Evolutionary conservation across 768 basidiomycete genomes (phyloP).

Genomic region (Boletus subparvulus): DNA sequence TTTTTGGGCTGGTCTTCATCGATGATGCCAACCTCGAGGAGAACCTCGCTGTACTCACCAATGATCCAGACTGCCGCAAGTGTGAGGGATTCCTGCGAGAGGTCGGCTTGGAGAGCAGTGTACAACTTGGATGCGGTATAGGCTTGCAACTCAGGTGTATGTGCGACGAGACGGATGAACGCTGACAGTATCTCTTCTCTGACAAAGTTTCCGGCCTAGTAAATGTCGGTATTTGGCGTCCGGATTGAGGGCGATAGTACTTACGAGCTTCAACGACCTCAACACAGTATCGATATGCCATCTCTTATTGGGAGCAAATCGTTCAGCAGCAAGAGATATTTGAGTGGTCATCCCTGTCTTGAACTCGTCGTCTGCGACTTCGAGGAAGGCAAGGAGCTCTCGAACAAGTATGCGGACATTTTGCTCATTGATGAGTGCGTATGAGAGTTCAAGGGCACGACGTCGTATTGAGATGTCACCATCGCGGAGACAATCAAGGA

Average conservation of each 20-base stretch:
- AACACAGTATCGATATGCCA: constrained; percentile 99
- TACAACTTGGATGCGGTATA: constrained; percentile 94
- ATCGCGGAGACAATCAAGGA: constrained; percentile 98
- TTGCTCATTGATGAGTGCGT: constrained; percentile 92
- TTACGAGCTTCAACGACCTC: constrained; percentile 84
- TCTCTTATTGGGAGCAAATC: constrained; percentile 95
- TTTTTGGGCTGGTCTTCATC: constrained; percentile 71
- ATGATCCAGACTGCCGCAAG: constrained; percentile 93
- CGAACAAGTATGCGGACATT: constrained; percentile 91
- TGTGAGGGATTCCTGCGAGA: constrained; percentile 95
- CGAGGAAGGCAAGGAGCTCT: constrained; percentile 93
- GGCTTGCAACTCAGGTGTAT: constrained; percentile 94
- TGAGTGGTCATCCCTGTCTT: constrained; percentile 98
- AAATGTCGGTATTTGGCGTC: not conserved
- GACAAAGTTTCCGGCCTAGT: constrained; percentile 95
- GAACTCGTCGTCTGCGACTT: constrained; percentile 98
- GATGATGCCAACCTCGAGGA: constrained; percentile 83
- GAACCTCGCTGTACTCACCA: constrained; percentile 91
- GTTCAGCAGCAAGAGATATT: constrained; percentile 91
- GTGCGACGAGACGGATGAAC: constrained; percentile 93
- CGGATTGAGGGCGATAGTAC: constrained; percentile 25
- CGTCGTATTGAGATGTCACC: constrained; percentile 98
- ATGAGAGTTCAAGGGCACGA: constrained; percentile 93
- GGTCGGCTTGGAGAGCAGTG: constrained; percentile 80
- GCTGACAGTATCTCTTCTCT: constrained; percentile 93